Evolutionary conservation across 2,329 filamentous ascomycete genomes (phyloP).

Genomic region (Colletotrichum cordylinicola): DNA sequence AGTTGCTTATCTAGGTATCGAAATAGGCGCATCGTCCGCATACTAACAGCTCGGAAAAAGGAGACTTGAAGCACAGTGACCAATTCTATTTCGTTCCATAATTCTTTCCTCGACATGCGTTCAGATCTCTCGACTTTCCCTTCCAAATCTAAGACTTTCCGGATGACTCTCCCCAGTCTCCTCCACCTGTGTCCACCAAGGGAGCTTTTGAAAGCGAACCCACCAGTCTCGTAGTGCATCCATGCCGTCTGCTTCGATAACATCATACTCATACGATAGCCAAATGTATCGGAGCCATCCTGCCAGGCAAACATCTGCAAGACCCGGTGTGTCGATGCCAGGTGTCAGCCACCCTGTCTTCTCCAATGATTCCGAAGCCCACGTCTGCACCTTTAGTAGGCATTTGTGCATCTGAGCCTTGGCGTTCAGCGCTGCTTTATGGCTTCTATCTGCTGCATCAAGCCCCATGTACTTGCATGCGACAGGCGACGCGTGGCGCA

Average conservation of each 20-base stretch:
- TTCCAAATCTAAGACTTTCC: neutral
- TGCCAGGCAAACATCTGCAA: conserved; percentile 24
- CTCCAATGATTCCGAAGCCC: conserved; percentile 10
- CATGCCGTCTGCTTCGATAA: conserved; percentile 19
- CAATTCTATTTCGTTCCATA: neutral
- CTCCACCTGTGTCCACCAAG: conserved; percentile 27
- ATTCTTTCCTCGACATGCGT: neutral
- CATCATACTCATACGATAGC: conserved; percentile 22
- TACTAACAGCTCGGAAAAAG: neutral
- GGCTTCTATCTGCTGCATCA: conserved; percentile 22
- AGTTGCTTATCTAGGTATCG: neutral
- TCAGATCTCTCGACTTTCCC: neutral
- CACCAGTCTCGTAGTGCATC: conserved; percentile 22
- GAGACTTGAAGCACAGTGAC: fast-evolving
- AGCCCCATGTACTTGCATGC: conserved; percentile 10
- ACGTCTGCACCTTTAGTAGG: conserved; percentile 19
- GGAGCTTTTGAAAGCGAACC: conserved; percentile 15
- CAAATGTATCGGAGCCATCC: conserved; percentile 21
- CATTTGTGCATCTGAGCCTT: conserved; percentile 5
- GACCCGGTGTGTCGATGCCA: conserved; percentile 21
- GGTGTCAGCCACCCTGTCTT: conserved; percentile 27
- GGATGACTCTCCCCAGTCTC: conserved; percentile 12
- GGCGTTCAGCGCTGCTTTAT: conserved; percentile 12
- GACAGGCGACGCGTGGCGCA: conserved; percentile 21
- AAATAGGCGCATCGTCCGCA: neutral